These are phyloP conservation scores for Pistacia atlantica DNA, from an alignment of 345 rosid species.

Conservation along the genomic window DNA sequence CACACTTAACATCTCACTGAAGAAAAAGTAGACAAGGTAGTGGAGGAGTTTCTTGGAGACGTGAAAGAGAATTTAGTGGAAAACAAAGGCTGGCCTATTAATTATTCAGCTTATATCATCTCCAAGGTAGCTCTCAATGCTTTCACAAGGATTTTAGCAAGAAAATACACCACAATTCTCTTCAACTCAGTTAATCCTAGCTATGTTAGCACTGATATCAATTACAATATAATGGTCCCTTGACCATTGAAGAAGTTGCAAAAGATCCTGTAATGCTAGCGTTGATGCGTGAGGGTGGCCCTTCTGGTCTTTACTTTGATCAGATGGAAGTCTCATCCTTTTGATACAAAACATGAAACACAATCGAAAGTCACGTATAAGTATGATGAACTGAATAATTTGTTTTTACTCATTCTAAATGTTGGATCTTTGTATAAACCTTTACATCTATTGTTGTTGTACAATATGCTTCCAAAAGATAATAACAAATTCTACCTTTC, in stretches of 20 bases:
- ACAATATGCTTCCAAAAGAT: too few species aligned
- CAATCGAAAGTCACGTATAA: too few species aligned
- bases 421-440: too few species aligned
- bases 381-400: too few species aligned
- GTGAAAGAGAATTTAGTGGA: constrained; percentile 19
- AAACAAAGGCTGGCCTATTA: constrained; percentile 23
- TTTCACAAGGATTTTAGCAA: constrained; percentile 31
- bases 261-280: constrained; percentile 26
- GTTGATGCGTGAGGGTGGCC: constrained; percentile 14
- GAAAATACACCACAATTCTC: neutral
- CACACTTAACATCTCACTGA: constrained; percentile 4
- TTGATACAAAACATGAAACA: neutral
- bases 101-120: constrained; percentile 10
- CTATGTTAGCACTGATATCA: constrained; percentile 17
- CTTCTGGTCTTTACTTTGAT: constrained; percentile 23
- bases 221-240: neutral
- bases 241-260: constrained; percentile 22
- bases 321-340: constrained; percentile 13
- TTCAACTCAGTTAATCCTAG: constrained; percentile 27
- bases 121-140: constrained; percentile 31
- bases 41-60: constrained; percentile 22
- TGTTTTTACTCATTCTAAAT: too few species aligned
- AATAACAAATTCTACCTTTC: too few species aligned
- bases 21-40: constrained; percentile 26
- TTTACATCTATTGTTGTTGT: too few species aligned